Evolutionary conservation across 495 filamentous ascomycete genomes (phyloP), one percentile per base, ranked within the genome.

Genomic region (Xylaria curta): DNA sequence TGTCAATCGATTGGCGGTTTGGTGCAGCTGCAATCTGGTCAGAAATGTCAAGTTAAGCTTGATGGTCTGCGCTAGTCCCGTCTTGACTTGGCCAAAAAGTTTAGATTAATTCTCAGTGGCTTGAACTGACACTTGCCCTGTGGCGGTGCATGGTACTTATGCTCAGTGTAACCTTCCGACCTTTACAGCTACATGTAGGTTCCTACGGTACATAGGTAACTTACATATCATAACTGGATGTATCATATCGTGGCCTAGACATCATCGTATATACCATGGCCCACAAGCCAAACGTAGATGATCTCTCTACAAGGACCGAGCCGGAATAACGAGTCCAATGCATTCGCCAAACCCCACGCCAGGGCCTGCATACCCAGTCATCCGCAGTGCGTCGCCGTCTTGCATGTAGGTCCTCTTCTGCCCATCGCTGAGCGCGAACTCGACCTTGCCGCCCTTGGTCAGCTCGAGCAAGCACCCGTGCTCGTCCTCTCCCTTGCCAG

Each of bases 401-500:
- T 92, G 83, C n/a, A 94, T 76, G 76, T 91, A 93, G 31, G 79
- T 76, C 59, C 91, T 83, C 79, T 90, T 82, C 33, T 87, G 88
- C 17, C 88, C 89, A 69, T 87, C 87, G 0, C 82, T 80, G n/a
- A 91, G 80, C 71, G 82, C 82, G 24, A 89, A 78, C 5, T 84
- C 80, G 17, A 77, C 81, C 80, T 88, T 72, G 36, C 80, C 80
- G 26, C 75, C 75, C 72, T 84, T 83, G 1, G 84, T 91, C 73
- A 89, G 86, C 82, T 94, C 92, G 49, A 94, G 82, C 54, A 93
- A 73, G 79, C 90, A 90, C 3, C 92, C 92, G 73, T 87, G 72
- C 3, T 84, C 84, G 21, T 81, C 79, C 0, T 80, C 74, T 44
- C 86, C 85, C 17, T 78, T 84, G n/a, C 92, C 92, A 21, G 87